Conservation (phyloP, 1,284 basidiomycete species). For the Coniferiporia weirii region DNA sequence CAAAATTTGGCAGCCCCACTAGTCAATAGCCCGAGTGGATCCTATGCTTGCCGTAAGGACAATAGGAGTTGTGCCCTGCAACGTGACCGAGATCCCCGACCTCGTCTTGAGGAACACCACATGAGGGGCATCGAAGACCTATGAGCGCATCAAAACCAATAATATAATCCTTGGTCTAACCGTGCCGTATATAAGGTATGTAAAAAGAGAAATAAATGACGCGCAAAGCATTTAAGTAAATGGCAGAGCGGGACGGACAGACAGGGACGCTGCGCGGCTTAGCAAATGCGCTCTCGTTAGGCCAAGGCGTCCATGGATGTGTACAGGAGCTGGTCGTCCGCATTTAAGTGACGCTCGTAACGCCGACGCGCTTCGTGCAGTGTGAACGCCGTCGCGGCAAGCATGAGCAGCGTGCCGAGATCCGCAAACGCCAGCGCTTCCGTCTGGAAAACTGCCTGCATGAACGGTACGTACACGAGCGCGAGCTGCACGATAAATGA, state of each 20-base stretch:
- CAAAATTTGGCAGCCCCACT: too few relatives aligned
- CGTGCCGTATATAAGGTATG: neutral
- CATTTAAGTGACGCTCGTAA: conserved; percentile 60
- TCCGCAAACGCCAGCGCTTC: conserved; percentile 70
- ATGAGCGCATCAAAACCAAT: too few relatives aligned
- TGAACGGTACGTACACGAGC: conserved; percentile 85
- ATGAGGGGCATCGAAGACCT: too few relatives aligned
- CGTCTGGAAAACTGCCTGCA: conserved; percentile 94
- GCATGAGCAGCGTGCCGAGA: conserved; percentile 63
- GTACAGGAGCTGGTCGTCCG: neutral
- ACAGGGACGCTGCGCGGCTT: neutral
- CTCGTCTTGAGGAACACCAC: too few relatives aligned
- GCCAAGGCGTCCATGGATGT: neutral
- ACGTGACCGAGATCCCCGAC: too few relatives aligned
- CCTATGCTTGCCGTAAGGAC: too few relatives aligned
- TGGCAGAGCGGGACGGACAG: neutral
- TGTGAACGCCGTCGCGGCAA: conserved; percentile 65
- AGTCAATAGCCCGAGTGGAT: too few relatives aligned
- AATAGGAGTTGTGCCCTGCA: too few relatives aligned
- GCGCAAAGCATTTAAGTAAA: neutral
- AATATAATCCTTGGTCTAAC: neutral
- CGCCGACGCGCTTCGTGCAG: conserved; percentile 78
- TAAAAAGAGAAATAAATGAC: too few relatives aligned
- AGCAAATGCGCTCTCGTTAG: neutral
- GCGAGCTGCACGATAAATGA: conserved; percentile 81